phyloP scores from a whole-genome alignment of 2,329 filamentous ascomycete species.

The Aureobasidium melanogenum region DNA sequence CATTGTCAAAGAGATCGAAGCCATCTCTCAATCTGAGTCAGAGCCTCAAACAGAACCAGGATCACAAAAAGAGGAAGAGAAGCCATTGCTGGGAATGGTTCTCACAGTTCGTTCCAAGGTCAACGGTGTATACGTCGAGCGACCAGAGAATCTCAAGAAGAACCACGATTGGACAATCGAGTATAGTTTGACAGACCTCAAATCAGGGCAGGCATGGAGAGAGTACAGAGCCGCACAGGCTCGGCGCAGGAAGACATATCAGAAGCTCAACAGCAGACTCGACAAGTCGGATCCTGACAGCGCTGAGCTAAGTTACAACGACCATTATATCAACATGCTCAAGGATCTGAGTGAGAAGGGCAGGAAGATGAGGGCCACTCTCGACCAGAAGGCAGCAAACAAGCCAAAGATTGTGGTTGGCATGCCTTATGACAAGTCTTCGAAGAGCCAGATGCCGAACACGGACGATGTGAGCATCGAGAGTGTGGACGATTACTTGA shows the following conservation, averaged over 20 bases:
- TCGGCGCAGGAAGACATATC: conserved; percentile 44
- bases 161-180: conserved; percentile 62
- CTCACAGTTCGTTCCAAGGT: conserved; percentile 65
- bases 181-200: conserved; percentile 63
- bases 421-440: neutral
- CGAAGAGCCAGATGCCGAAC: neutral
- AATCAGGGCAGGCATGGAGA: conserved; percentile 32
- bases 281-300: conserved; percentile 26
- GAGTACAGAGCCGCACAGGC: conserved; percentile 50
- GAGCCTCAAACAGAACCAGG: neutral
- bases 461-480: conserved; percentile 10
- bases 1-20: neutral
- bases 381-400: conserved; percentile 45
- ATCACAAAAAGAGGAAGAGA: conserved; percentile 13
- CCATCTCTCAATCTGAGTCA: neutral
- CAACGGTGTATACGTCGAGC: conserved; percentile 53
- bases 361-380: conserved; percentile 45
- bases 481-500: conserved; percentile 17
- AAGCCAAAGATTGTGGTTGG: conserved; percentile 30
- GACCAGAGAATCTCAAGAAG: conserved; percentile 44
- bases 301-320: neutral
- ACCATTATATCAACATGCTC: conserved; percentile 37
- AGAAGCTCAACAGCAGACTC: conserved; percentile 22
- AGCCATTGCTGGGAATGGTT: conserved; percentile 56
- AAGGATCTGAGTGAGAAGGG: conserved; percentile 47